Conservation (phyloP, 805 yeast genomes). For the Yamadazyma akitaensis region DNA sequence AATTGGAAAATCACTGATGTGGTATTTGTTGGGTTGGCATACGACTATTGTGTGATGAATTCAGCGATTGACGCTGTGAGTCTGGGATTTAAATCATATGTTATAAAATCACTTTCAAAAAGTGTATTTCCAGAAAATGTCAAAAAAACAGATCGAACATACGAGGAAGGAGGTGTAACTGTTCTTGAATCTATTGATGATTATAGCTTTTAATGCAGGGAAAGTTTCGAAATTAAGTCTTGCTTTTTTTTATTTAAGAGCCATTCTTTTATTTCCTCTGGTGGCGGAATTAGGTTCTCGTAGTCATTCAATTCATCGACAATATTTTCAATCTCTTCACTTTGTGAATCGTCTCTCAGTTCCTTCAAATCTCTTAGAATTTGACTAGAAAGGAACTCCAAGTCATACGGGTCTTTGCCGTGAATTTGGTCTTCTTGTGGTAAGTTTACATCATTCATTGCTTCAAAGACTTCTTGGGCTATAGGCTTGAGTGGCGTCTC, state of each 20-base stretch:
- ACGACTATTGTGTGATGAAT: conserved; percentile 79
- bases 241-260: conserved; percentile 44
- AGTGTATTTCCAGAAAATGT: conserved; percentile 50
- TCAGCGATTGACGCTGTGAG: conserved; percentile 68
- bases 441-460: neutral
- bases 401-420: neutral
- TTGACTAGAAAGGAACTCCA: neutral
- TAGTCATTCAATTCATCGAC: conserved; percentile 1
- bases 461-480: neutral
- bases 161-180: conserved; percentile 31
- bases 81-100: conserved; percentile 60
- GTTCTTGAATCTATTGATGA: conserved; percentile 16
- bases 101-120: conserved; percentile 53
- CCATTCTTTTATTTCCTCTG: conserved; percentile 42
- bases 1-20: conserved; percentile 54
- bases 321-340: neutral
- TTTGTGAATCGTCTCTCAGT: neutral
- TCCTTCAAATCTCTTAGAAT: conserved; percentile 2
- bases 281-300: conserved; percentile 22
- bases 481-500: neutral
- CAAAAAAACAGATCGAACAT: conserved; percentile 31
- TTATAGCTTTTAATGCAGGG: conserved; percentile 7
- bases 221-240: conserved; percentile 37
- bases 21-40: conserved; percentile 77
- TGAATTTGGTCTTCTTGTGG: neutral